Base-by-base conservation (phyloP, 768 basidiomycete species). In the Tephrocybe sp. region DNA sequence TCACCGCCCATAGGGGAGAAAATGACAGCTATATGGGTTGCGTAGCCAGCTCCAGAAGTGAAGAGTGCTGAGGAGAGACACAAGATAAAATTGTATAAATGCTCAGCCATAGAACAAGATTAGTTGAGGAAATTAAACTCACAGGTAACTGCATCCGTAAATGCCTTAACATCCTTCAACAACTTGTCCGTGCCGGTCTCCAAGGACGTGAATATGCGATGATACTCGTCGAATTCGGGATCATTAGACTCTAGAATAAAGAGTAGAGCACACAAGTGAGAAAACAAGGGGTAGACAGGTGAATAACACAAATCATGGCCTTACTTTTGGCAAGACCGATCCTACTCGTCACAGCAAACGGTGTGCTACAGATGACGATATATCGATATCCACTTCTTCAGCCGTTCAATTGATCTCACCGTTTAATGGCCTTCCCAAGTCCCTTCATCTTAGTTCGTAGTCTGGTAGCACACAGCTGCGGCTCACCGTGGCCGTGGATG, bases 271-370 rank as follows among this genome's bases (percentile, higher is more conserved):
- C 31, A 31, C 43, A 15, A 38, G 3, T 21, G 7, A 12, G 33
- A 18, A 36, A 5, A 16, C 4, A 31, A 37, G 18, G 5, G 12
- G 39, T 7, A 34, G 10, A 24, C 18, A 1, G 27, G 34, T 54
- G 24, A 48, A 22, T 21, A 36, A n/a, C 12, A 34, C 19, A 12
- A 23, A 30, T 34, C 18, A 34, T 27, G 33, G 52, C 54, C 82
- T 73, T 63, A 95, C 95, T 94, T 79, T 95, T 95, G 29, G 93
- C 69, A 82, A 93, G 86, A 24, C 97, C 97, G 59, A 88, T 85
- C 74, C 84, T 90, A 61, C 80, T 79, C 50, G 88, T 91, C 64
- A 99, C 74, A 62, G 91, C 71, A 70, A 94, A 92, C 61, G 97
- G 97, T 47, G 94, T 94, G 62, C 94, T 92, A 63, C 40, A 40